A percentile compares a stretch with the other conserved stretches of the same genome.
Evolutionary conservation across 495 filamentous ascomycete species (phyloP).

Genomic region (Bacidia rubella): DNA sequence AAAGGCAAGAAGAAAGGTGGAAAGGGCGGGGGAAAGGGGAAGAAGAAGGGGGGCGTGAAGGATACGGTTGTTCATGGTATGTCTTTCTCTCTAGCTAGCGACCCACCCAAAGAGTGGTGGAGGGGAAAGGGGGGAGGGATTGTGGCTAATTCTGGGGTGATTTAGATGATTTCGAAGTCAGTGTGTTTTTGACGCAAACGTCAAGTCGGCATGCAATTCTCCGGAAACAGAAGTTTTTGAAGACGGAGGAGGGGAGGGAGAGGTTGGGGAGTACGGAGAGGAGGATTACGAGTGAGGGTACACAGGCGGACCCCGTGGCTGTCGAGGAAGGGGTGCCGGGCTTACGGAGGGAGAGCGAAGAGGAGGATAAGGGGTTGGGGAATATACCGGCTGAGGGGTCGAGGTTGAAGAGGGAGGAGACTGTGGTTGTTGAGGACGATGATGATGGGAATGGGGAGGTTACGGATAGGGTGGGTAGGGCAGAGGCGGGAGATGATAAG

Average conservation of each 20-base stretch:
- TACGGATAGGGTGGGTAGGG: constrained; percentile 33
- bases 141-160: not conserved
- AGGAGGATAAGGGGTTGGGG: constrained; percentile 23
- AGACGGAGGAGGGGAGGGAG: constrained; percentile 35
- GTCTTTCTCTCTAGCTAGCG: no score
- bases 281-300: constrained; percentile 26
- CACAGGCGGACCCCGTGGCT: constrained; percentile 20
- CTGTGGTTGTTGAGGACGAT: constrained; percentile 27
- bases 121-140: no score
- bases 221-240: constrained; percentile 65
- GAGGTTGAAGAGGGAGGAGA: constrained; percentile 33
- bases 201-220: constrained; percentile 80
- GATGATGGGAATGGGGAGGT: constrained; percentile 42
- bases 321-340: constrained; percentile 21
- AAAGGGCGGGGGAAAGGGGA: constrained; percentile 42
- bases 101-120: no score
- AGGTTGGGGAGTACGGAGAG: constrained; percentile 36
- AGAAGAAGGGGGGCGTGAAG: constrained; percentile 50
- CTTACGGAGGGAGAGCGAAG: constrained; percentile 26
- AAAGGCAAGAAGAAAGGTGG: constrained; percentile 24
- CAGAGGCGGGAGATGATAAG: constrained; percentile 53
- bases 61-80: constrained; percentile 75
- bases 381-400: constrained; percentile 25
- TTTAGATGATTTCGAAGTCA: constrained; percentile 86
- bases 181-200: constrained; percentile 81